Conservation (phyloP, 345 rosid species). For the Eucalyptus fibrosa region DNA sequence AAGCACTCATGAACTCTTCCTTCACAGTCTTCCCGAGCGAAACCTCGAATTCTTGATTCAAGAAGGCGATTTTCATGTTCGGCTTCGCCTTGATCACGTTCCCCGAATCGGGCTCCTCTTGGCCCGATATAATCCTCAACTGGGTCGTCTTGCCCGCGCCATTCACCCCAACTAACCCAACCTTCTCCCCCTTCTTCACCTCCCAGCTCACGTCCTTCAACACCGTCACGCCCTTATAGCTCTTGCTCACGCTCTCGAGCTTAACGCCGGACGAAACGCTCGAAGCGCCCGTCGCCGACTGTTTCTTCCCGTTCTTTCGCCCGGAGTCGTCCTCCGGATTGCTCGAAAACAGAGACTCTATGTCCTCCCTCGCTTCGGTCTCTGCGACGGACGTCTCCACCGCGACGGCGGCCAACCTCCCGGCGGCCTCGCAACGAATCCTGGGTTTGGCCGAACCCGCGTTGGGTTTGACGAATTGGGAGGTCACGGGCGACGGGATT, state of each 20-base stretch:
- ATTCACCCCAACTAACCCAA: constrained; percentile 82
- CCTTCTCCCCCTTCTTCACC: constrained; percentile 85
- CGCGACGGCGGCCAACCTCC: constrained; percentile 30
- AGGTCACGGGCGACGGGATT: constrained; percentile 3
- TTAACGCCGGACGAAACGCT: constrained; percentile 77
- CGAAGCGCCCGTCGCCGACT: constrained; percentile 43
- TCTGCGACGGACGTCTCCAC: constrained; percentile 30
- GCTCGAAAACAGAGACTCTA: constrained; percentile 60
- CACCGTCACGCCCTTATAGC: constrained; percentile 72
- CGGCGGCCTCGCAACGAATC: not conserved
- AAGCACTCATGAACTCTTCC: constrained; percentile 89
- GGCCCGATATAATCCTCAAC: constrained; percentile 75
- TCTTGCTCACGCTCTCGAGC: constrained; percentile 75
- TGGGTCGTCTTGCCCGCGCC: constrained; percentile 98
- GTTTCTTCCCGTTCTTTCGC: constrained; percentile 18
- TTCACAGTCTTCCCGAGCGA: constrained; percentile 73
- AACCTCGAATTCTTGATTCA: constrained; percentile 94
- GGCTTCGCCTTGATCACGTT: constrained; percentile 67
- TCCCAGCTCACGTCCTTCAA: constrained; percentile 84
- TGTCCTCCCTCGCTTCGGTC: constrained; percentile 27
- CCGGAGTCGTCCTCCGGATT: constrained; percentile 13
- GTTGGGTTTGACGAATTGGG: not conserved
- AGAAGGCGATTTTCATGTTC: constrained; percentile 61
- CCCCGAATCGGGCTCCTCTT: constrained; percentile 85
- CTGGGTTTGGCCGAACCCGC: not conserved